Evolutionary conservation across 176 grass and related monocot species (phyloP).

Genomic region (Triticum timopheevii): DNA sequence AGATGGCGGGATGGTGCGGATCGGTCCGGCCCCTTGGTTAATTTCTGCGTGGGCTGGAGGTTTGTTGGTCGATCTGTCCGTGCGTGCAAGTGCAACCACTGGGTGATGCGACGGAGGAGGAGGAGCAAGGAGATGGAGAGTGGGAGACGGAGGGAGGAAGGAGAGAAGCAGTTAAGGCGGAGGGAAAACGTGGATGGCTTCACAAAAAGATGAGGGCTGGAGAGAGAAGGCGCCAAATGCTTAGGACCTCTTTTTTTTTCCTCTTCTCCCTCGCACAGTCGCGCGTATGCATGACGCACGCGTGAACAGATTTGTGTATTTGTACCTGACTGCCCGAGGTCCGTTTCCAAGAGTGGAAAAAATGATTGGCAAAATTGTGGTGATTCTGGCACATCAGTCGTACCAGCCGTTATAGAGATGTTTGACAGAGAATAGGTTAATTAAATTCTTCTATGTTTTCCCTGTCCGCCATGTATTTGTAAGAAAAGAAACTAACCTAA

Average conservation of each 20-base stretch:
- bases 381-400: background rate
- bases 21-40: background rate
- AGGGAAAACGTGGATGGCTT: conserved; percentile 59
- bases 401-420: background rate
- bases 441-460: background rate
- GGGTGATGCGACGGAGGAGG: background rate
- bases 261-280: background rate
- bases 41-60: background rate
- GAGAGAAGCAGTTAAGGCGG: conserved; percentile 49
- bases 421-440: background rate
- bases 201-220: conserved; percentile 39
- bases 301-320: background rate
- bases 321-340: background rate
- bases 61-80: background rate
- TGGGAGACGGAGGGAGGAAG: conserved; percentile 1
- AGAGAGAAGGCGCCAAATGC: conserved; percentile 38
- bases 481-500: background rate
- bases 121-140: background rate
- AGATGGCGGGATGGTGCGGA: background rate
- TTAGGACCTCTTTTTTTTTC: background rate
- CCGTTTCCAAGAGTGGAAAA: background rate
- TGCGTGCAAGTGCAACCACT: background rate
- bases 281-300: background rate
- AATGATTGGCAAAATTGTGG: background rate
- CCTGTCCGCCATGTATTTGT: background rate